Base-by-base conservation (phyloP, 2,329 filamentous ascomycete species). In the Fusarium sp. region DNA sequence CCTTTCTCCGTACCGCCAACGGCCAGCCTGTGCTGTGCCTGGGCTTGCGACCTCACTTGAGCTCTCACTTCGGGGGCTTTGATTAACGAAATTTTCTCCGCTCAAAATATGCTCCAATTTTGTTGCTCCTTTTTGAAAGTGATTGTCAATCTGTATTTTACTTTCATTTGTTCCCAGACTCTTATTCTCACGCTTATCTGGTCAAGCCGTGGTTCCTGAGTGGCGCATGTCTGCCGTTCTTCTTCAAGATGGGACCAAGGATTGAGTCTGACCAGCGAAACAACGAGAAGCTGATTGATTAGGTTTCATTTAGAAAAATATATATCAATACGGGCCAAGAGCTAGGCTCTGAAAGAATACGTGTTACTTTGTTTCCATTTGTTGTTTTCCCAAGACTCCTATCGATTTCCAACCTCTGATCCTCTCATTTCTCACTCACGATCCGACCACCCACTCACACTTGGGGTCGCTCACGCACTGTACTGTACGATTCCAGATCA, bases 401-500 rank as follows among this genome's bases (percentile, higher is more conserved):
- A 18, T 41, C 33, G 22, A 57, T 41, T 25, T 62, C 65, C 33
- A 73, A 45, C 56, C 44, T 49, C 44, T 56, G 44, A 44, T 71
- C 70, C 45, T 71, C 65, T 50, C 62, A 67, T 67, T 71, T 71
- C 63, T 71, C 52, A 46, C 66, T 73, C 70, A 73, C 74, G 61
- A 70, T 75, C 63, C 67, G 61, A 58, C 60, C 72, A 56, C 63
- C 70, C 68, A 62, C 61, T 57, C 73, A 72, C 57, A 58, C 61
- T 54, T 44, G 17, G 39, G 29, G 54, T 60, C 53, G 53, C 60
- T 74, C 59, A 62, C 69, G 69, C 72, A 72, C 65, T 74, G 71
- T 74, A 69, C 71, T 74, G 71, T 74, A 65, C 71, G 71, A 71
- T 74, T 72, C 71, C 65, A 72, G 57, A 74, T 76, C 72, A 66